Evolutionary conservation across 306 rosid species (phyloP).

Genomic region (Prunus davidiana): DNA sequence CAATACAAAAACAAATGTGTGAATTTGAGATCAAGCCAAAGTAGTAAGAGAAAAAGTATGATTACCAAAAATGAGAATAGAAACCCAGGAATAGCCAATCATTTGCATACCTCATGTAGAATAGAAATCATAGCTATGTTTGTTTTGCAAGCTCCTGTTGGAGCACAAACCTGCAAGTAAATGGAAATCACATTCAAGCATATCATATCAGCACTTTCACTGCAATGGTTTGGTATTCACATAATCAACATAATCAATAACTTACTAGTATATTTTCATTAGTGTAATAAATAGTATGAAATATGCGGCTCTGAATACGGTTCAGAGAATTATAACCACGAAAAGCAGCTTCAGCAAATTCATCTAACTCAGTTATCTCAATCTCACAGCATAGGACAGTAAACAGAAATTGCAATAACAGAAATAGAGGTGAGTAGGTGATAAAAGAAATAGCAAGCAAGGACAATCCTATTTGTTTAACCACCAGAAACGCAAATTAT

Average conservation of each 20-base stretch:
- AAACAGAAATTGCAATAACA: conserved; percentile 23
- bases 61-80: background rate
- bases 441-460: conserved; percentile 17
- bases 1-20: background rate
- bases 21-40: conserved; percentile 4
- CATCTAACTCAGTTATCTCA: conserved; percentile 82
- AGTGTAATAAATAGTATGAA: conserved; percentile 74
- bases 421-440: conserved; percentile 12
- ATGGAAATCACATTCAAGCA: conserved; percentile 24
- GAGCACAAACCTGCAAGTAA: conserved; percentile 89
- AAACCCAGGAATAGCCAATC: conserved; percentile 6
- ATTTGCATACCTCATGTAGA: conserved; percentile 75
- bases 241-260: conserved; percentile 14
- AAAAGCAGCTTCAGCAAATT: conserved; percentile 97
- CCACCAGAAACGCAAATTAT: conserved; percentile 2
- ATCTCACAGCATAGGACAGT: conserved; percentile 50
- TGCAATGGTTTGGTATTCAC: conserved; percentile 2
- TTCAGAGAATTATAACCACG: conserved; percentile 79
- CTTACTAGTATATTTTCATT: conserved; percentile 93
- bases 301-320: conserved; percentile 91
- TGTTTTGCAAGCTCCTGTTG: conserved; percentile 98
- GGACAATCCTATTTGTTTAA: conserved; percentile 10
- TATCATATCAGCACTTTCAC: conserved; percentile 12
- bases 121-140: conserved; percentile 95
- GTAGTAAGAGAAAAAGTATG: background rate